Evolutionary conservation across 2,329 filamentous ascomycete genomes (phyloP).

Genomic region (Nemania abortiva): DNA sequence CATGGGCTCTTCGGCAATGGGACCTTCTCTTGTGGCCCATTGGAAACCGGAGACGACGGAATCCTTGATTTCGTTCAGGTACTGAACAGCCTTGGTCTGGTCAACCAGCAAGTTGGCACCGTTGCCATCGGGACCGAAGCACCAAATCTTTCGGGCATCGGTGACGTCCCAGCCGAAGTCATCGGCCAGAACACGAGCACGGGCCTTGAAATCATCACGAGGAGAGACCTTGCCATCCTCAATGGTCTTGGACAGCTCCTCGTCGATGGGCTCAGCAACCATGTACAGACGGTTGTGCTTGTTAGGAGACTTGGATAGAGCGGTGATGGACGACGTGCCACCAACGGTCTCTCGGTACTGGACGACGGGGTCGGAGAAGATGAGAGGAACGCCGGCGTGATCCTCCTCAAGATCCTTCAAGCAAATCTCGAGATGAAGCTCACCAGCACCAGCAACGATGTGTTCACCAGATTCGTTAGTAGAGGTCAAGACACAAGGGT

Average conservation of each 20-base stretch:
- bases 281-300: conserved; percentile 99
- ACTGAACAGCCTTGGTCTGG: conserved; percentile 99
- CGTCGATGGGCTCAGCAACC: conserved; percentile 87
- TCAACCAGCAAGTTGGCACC: conserved; percentile 99
- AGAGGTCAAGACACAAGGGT: conserved; percentile 94
- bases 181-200: conserved; percentile 95
- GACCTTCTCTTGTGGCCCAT: conserved; percentile 98
- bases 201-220: conserved; percentile 98
- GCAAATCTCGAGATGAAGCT: conserved; percentile 99
- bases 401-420: conserved; percentile 99
- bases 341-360: conserved; percentile 97
- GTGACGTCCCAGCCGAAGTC: conserved; percentile 99
- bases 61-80: conserved; percentile 99
- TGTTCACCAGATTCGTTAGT: conserved; percentile 97
- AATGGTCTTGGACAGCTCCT: conserved; percentile 92
- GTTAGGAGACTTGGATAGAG: conserved; percentile 99
- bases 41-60: conserved; percentile 99
- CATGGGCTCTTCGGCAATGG: conserved; percentile 98
- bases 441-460: conserved; percentile 98
- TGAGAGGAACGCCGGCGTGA: conserved; percentile 98
- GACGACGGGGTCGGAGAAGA: conserved; percentile 97
- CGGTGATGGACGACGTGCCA: conserved; percentile 89
- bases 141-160: conserved; percentile 99
- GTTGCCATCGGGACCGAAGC: conserved; percentile 97
- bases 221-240: conserved; percentile 92